Evolutionary conservation across 2,329 filamentous ascomycete species (phyloP).

Genomic region (Trichoderma citrinoviride): DNA sequence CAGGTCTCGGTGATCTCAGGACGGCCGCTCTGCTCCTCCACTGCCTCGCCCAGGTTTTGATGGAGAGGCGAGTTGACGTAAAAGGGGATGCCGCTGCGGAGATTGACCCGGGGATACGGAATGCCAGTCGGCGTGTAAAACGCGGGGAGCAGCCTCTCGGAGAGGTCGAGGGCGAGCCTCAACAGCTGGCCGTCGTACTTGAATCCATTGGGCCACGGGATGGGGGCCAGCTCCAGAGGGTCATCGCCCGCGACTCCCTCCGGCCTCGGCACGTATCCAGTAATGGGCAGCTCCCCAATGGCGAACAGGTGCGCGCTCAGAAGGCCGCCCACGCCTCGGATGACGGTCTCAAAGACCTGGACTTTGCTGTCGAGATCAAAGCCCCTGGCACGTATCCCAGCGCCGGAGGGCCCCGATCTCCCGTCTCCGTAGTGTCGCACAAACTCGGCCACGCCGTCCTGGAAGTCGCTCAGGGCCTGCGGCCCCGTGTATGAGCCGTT

Average conservation of each 20-base stretch:
- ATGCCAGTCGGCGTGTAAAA: slow-evolving; percentile 90
- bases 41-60: slow-evolving; percentile 37
- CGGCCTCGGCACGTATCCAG: slow-evolving; percentile 63
- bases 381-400: slow-evolving; percentile 70
- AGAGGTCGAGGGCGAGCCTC: slow-evolving; percentile 83
- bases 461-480: slow-evolving; percentile 68
- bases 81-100: slow-evolving; percentile 87
- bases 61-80: slow-evolving; percentile 84
- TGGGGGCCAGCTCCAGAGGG: slow-evolving; percentile 50
- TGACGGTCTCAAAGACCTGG: slow-evolving; percentile 97
- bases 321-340: slow-evolving; percentile 85
- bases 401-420: slow-evolving; percentile 62
- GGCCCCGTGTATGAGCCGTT: slow-evolving; percentile 38
- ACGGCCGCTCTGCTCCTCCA: slow-evolving; percentile 38
- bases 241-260: slow-evolving; percentile 32
- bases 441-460: slow-evolving; percentile 72
- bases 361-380: slow-evolving; percentile 98
- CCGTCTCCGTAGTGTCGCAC: slow-evolving; percentile 87
- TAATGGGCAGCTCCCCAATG: slow-evolving; percentile 82
- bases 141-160: slow-evolving; percentile 78
- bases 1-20: slow-evolving; percentile 91
- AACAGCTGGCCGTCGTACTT: slow-evolving; percentile 87
- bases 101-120: slow-evolving; percentile 90
- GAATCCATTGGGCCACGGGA: slow-evolving; percentile 73
- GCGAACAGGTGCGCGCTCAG: slow-evolving; percentile 94